These are phyloP conservation scores for Macrotyloma uniflorum DNA, from an alignment of 306 rosid genomes.

Conservation along the genomic window DNA sequence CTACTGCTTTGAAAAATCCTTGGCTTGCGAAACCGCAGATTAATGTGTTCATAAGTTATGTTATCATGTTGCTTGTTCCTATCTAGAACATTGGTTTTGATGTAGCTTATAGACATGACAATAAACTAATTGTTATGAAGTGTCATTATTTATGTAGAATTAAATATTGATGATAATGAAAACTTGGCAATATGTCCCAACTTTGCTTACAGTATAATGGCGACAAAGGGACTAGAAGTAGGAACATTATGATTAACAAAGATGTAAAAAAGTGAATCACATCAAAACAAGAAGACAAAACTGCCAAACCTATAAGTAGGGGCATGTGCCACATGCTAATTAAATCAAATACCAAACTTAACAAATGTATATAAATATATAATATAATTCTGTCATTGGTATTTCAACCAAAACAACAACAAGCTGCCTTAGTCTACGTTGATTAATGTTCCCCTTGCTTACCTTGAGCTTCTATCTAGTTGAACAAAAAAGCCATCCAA, in stretches of 20 bases:
- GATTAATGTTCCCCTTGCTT: constrained; percentile 15
- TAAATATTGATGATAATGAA: constrained; percentile 24
- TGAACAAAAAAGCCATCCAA: neutral
- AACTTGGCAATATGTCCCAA: constrained; percentile 34
- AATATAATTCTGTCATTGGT: neutral
- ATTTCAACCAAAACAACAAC: constrained; percentile 12
- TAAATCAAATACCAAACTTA: constrained; percentile 20
- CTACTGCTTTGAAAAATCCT: constrained; percentile 1
- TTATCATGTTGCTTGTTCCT: constrained; percentile 31
- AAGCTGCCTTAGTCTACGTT: neutral
- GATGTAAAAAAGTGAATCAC: constrained; percentile 25
- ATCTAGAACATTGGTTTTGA: constrained; percentile 36
- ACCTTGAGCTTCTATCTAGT: neutral
- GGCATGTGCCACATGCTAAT: constrained; percentile 20
- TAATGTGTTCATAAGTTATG: neutral
- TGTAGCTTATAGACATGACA: constrained; percentile 22
- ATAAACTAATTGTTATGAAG: neutral
- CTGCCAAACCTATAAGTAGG: constrained; percentile 33
- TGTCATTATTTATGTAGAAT: neutral
- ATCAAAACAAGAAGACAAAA: constrained; percentile 41
- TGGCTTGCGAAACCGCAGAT: constrained; percentile 21
- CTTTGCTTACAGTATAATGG: neutral
- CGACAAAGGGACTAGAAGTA: constrained; percentile 46
- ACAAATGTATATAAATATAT: constrained; percentile 1
- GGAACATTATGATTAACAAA: constrained; percentile 43